A percentile compares a stretch with the other conserved stretches of the same genome.
These are phyloP conservation scores for Seiridium unicorne DNA, from an alignment of 2,329 filamentous ascomycete species.

Conservation along the genomic window DNA sequence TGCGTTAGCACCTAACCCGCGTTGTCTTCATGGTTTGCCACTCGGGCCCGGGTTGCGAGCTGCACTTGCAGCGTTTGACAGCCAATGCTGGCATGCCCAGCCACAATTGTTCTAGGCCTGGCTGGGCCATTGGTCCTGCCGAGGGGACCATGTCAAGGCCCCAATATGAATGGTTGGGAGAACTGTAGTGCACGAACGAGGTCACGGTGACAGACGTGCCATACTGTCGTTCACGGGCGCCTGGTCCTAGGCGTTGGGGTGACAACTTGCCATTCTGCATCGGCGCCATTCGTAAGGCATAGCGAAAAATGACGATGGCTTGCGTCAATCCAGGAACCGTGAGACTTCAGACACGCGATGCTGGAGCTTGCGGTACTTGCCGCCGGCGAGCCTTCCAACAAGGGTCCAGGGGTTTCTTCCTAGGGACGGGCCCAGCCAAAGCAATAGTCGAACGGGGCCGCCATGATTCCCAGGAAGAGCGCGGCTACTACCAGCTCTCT, in stretches of 20 bases:
- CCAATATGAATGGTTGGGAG: neutral
- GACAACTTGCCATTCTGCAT: neutral
- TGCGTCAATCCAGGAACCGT: slow-evolving; percentile 3
- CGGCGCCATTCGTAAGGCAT: neutral
- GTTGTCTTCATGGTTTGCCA: neutral
- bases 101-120: slow-evolving; percentile 3
- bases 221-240: neutral
- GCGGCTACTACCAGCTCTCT: slow-evolving; percentile 1
- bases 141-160: neutral
- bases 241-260: neutral
- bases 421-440: neutral
- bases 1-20: slow-evolving; percentile 2
- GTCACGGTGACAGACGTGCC: no score
- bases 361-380: neutral
- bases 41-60: slow-evolving; percentile 2
- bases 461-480: neutral
- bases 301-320: neutral
- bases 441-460: slow-evolving; percentile 3
- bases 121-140: neutral
- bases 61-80: slow-evolving; percentile 4
- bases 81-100: neutral
- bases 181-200: neutral
- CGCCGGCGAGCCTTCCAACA: neutral
- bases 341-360: neutral
- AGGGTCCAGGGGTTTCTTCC: slow-evolving; percentile 4